A percentile compares a stretch with the other conserved stretches of the same genome.
phyloP scores from a whole-genome alignment of 2,329 filamentous ascomycete genomes.

The Calonectria pteridis region DNA sequence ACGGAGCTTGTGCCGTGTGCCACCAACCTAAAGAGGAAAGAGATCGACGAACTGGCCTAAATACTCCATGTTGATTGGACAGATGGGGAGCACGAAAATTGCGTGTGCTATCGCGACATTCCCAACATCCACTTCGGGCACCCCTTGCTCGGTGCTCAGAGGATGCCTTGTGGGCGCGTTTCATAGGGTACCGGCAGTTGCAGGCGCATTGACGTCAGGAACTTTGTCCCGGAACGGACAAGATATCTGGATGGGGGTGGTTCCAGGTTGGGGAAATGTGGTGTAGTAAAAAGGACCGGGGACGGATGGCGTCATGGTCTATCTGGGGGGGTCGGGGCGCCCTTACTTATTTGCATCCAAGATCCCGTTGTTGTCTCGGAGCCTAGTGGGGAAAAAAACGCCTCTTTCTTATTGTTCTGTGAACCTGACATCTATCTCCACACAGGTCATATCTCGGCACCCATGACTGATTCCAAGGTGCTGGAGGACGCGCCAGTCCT shows the following conservation, averaged over 20 bases:
- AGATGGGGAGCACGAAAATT: conserved; percentile 8
- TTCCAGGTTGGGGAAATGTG: not conserved
- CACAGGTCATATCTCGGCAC: not conserved
- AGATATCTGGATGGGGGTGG: not conserved
- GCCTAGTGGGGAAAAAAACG: not conserved
- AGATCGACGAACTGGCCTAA: not conserved
- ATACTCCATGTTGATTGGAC: not conserved
- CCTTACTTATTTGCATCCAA: not conserved
- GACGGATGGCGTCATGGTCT: conserved; percentile 7
- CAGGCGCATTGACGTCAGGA: not conserved
- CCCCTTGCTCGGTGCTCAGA: not conserved
- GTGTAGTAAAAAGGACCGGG: not conserved
- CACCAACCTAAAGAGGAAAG: not conserved
- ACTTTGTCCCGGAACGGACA: not conserved
- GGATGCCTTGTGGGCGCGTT: not conserved
- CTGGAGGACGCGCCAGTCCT: conserved; percentile 28
- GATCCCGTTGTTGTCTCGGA: not conserved
- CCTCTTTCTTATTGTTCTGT: too few relatives aligned
- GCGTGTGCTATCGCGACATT: conserved; percentile 22
- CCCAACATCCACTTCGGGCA: not conserved
- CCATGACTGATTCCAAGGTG: conserved; percentile 11
- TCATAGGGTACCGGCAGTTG: not conserved
- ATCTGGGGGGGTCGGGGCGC: not conserved
- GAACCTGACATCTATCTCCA: not conserved
- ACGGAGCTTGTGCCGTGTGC: not conserved